phyloP scores from a whole-genome alignment of 2,329 filamentous ascomycete genomes.

The Penicillium sp. region DNA sequence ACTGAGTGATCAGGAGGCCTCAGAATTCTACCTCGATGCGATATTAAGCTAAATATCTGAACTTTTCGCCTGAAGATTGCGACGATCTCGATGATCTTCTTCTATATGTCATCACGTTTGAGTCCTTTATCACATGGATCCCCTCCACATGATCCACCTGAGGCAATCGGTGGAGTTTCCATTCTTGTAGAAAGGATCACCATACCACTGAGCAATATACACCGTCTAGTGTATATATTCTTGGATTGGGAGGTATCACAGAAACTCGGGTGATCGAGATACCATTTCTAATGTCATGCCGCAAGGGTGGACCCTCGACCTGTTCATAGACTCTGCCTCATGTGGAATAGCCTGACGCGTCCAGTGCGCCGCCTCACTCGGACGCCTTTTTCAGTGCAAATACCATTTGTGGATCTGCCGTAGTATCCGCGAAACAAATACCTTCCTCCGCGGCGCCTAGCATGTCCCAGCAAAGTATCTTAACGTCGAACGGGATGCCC shows the following conservation, averaged over 20 bases:
- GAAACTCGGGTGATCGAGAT: background rate
- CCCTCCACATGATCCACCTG: slow-evolving; percentile 14
- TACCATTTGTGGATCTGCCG: slow-evolving; percentile 41
- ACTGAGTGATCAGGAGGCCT: slow-evolving; percentile 5
- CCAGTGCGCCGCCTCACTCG: slow-evolving; percentile 1
- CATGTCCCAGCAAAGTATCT: slow-evolving; percentile 49
- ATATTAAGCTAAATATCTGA: background rate
- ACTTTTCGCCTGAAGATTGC: slow-evolving; percentile 4
- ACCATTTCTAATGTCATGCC: background rate
- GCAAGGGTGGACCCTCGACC: background rate
- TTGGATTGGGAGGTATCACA: background rate
- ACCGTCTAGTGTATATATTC: background rate
- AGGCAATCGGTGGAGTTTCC: slow-evolving; percentile 1
- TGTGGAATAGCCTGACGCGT: slow-evolving; percentile 9
- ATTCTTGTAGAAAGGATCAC: slow-evolving; percentile 1
- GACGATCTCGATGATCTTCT: slow-evolving; percentile 12
- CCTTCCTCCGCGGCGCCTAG: slow-evolving; percentile 47
- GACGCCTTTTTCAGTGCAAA: slow-evolving; percentile 33
- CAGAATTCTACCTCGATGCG: background rate
- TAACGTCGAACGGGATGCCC: slow-evolving; percentile 32
- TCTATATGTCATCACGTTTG: slow-evolving; percentile 4
- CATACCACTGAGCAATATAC: slow-evolving; percentile 8
- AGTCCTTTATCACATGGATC: slow-evolving; percentile 14
- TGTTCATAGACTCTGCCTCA: background rate
- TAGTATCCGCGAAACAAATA: slow-evolving; percentile 49